A percentile compares a stretch with the other conserved stretches of the same genome.
phyloP scores from a whole-genome alignment of 345 rosid genomes.

The Rhodamnia rubescens region DNA sequence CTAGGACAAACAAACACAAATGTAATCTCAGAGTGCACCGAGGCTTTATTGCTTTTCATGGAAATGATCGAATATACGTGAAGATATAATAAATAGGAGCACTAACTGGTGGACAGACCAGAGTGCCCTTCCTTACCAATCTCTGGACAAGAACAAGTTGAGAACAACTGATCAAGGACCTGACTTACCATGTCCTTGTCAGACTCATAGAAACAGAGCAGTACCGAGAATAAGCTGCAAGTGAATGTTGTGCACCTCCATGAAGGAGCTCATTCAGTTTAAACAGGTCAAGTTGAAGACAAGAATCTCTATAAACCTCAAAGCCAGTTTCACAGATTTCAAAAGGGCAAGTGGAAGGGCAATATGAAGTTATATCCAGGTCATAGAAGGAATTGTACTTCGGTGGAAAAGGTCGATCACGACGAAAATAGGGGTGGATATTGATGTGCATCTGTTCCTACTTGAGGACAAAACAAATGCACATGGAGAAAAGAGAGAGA shows the following conservation, averaged over 20 bases:
- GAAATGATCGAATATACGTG: background rate
- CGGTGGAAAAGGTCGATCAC: background rate
- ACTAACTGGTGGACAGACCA: background rate
- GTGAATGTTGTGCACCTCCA: background rate
- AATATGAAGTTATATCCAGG: background rate
- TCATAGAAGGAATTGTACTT: background rate
- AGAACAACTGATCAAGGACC: background rate
- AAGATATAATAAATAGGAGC: background rate
- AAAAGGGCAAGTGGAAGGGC: background rate
- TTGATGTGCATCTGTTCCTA: conserved; percentile 27
- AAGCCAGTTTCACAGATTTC: background rate
- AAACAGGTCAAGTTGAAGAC: background rate
- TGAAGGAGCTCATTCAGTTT: background rate
- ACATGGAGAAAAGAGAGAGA: conserved; percentile 1
- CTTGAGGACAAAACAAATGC: conserved; percentile 39
- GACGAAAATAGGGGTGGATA: background rate
- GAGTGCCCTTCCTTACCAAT: background rate
- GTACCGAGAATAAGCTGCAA: background rate
- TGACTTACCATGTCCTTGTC: background rate
- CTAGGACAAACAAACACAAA: background rate
- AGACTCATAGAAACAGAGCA: background rate
- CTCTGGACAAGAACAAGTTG: background rate
- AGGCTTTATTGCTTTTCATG: background rate
- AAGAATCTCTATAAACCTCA: background rate
- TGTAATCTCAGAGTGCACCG: background rate